Base-by-base conservation (phyloP, 1,284 basidiomycete species). In the Mycena sp. region DNA sequence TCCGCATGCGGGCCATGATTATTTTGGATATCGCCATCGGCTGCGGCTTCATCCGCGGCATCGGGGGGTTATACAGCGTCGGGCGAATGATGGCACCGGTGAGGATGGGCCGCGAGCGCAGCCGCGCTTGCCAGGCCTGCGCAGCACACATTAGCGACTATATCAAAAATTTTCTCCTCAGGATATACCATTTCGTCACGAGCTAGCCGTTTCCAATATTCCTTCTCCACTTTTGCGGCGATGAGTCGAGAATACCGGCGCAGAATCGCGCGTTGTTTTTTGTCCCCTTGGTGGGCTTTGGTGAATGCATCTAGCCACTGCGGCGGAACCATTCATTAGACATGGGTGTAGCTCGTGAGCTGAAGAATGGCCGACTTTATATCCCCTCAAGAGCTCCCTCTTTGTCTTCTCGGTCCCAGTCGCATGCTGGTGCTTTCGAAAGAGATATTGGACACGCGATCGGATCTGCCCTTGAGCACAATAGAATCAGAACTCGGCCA, bases 11-110 rank as follows among this genome's bases (percentile, higher is more conserved):
- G 17, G 81, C 80, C 21, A 76, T 72, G 32, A 96, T 92, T 81
- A 94, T 93, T 71, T 85, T 83, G 0, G 85, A 83, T 41, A 95
- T 83, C 16, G 83, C 78, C 2, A 77, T 65, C 0, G 95, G 94
- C 67, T 96, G 93, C 0, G 92, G 92, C 58, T 84, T 87, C 69
- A 96, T 76, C 0, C 92, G 85, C 0, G 93, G 93, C 7, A 96
- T 81, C 0, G 92, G 90, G 0, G 76, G 80, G 72, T 93, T 87
- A 75, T 78, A 87, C 7, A 85, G 53, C 0, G 88, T 83, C 0
- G 92, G 84, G 11, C 85, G 85, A 26, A 93, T 72, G 71, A 87
- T 85, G 5, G 81, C 83, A 4, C 92, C 91, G 1, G 91, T 93
- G 57, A 93, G 75, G 38, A 89, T 87, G 4, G 90, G 86, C 1